These are phyloP conservation scores for Penicillium polonicum DNA, from an alignment of 2,329 filamentous ascomycete species.

Conservation along the genomic window DNA sequence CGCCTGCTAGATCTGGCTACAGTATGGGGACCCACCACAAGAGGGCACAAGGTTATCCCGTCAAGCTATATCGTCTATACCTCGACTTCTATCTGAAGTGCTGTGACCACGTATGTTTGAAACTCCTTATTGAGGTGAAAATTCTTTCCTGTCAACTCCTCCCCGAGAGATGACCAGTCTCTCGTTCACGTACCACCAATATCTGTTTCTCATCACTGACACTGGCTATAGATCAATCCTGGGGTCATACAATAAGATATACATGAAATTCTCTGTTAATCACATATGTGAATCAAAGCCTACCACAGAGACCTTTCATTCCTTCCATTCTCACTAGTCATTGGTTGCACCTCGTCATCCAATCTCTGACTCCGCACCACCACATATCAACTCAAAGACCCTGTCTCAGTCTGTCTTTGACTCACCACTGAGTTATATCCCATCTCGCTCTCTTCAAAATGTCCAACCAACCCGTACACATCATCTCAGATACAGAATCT, in stretches of 20 bases:
- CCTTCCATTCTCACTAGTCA: neutral
- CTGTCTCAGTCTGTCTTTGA: neutral
- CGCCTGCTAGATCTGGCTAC: neutral
- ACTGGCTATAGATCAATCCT: conserved; percentile 1
- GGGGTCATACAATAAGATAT: neutral
- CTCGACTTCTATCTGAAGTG: neutral
- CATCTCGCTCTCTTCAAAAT: neutral
- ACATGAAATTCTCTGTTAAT: neutral
- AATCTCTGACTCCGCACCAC: neutral
- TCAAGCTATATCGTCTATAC: neutral
- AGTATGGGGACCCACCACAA: neutral
- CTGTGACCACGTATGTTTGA: neutral
- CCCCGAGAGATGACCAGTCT: neutral
- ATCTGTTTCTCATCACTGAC: neutral
- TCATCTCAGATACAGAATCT: conserved; percentile 17
- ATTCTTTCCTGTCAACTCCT: neutral
- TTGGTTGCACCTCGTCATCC: neutral
- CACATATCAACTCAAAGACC: neutral
- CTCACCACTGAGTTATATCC: neutral
- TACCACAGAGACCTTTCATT: neutral
- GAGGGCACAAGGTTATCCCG: neutral
- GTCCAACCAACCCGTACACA: conserved; percentile 16
- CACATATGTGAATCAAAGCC: neutral
- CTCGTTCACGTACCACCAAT: neutral
- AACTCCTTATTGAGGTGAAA: neutral